A percentile compares a stretch with the other conserved stretches of the same genome.
phyloP scores from a whole-genome alignment of 2,329 filamentous ascomycete species.

The Elsinoe batatas region DNA sequence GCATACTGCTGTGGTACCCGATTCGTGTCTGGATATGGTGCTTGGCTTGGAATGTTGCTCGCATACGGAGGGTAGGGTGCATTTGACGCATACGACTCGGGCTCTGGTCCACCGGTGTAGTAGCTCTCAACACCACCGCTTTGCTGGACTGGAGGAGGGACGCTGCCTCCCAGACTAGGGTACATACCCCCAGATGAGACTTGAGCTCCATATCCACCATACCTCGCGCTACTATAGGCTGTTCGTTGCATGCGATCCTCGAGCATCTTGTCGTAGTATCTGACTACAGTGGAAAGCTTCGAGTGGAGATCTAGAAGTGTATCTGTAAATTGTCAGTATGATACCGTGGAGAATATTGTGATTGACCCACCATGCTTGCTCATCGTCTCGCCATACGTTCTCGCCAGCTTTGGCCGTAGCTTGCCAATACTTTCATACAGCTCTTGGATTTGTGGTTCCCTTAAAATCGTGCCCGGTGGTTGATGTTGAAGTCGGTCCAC shows the following conservation, averaged over 20 bases:
- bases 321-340: constrained; percentile 47
- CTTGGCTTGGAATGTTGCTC: constrained; percentile 24
- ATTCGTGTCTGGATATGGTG: constrained; percentile 28
- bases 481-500: constrained; percentile 93
- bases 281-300: constrained; percentile 89
- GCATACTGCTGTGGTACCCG: constrained; percentile 27
- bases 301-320: constrained; percentile 88
- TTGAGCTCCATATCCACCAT: constrained; percentile 31
- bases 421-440: constrained; percentile 95
- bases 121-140: constrained; percentile 62
- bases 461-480: constrained; percentile 86
- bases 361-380: constrained; percentile 77
- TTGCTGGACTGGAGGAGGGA: constrained; percentile 33
- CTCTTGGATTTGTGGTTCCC: constrained; percentile 96
- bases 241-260: constrained; percentile 90
- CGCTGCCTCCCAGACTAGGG: constrained; percentile 54
- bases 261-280: constrained; percentile 96
- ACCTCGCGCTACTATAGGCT: constrained; percentile 61
- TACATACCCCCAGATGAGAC: constrained; percentile 54
- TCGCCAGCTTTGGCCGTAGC: constrained; percentile 80
- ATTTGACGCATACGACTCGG: constrained; percentile 42
- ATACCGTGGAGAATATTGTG: background rate
- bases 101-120: constrained; percentile 51
- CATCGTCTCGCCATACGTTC: constrained; percentile 98
- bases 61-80: constrained; percentile 42